phyloP scores from a whole-genome alignment of 805 yeast species.

The Lachancea sp. region DNA sequence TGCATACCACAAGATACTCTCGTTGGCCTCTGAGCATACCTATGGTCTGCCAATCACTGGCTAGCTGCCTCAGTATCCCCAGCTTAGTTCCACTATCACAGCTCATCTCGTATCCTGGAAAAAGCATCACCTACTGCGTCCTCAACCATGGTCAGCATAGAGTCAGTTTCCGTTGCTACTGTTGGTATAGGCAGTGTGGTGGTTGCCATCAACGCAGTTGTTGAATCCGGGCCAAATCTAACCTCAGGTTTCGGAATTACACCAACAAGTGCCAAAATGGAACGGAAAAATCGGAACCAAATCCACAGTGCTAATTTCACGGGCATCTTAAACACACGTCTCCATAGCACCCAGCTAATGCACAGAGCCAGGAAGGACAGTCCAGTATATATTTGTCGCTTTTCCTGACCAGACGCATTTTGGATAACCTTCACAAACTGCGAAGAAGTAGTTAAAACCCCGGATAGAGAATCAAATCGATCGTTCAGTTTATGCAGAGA shows the following conservation, averaged over 20 bases:
- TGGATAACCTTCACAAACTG: slow-evolving; percentile 29
- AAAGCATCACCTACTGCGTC: slow-evolving; percentile 9
- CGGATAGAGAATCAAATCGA: slow-evolving; percentile 28
- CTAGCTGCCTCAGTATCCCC: neutral
- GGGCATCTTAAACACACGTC: slow-evolving; percentile 32
- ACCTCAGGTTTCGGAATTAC: slow-evolving; percentile 13
- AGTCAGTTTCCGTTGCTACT: neutral
- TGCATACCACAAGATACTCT: too few species aligned
- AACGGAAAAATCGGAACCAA: slow-evolving; percentile 35
- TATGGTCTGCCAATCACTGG: too few species aligned
- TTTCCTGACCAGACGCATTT: slow-evolving; percentile 30
- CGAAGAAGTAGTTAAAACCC: slow-evolving; percentile 26
- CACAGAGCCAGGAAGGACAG: slow-evolving; percentile 26
- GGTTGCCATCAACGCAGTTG: neutral
- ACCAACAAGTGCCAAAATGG: slow-evolving; percentile 25
- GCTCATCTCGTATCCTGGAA: slow-evolving; percentile 10
- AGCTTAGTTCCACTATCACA: neutral
- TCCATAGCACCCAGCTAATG: slow-evolving; percentile 32
- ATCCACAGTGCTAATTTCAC: slow-evolving; percentile 29
- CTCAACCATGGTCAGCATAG: slow-evolving; percentile 2
- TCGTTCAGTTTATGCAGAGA: slow-evolving; percentile 26
- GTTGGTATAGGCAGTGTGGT: neutral
- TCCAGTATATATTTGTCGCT: slow-evolving; percentile 30
- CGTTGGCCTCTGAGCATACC: too few species aligned
- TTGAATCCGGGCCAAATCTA: neutral